Conservation (phyloP, 2,329 filamentous ascomycete genomes). For the Huntiella omanensis region DNA sequence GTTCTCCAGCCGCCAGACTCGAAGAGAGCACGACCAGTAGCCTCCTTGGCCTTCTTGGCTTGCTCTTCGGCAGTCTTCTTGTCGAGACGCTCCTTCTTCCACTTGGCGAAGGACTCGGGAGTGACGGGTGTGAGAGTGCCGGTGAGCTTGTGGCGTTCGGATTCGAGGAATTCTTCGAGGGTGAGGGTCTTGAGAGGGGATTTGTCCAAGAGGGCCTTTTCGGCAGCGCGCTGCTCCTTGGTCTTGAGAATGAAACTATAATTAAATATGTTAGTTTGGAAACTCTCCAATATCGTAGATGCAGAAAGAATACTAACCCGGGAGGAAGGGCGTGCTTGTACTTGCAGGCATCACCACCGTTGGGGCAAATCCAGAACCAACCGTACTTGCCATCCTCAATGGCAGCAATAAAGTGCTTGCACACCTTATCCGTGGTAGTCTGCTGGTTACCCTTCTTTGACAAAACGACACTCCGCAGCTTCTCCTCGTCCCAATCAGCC, state of each 20-base stretch:
- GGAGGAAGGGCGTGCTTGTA: constrained; percentile 91
- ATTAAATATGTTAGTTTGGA: neutral
- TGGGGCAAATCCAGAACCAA: constrained; percentile 98
- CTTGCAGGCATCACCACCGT: constrained; percentile 94
- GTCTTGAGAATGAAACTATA: constrained; percentile 86
- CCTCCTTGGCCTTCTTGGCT: constrained; percentile 79
- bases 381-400: constrained; percentile 98
- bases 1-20: constrained; percentile 87
- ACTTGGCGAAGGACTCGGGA: constrained; percentile 79
- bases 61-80: constrained; percentile 95
- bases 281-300: neutral
- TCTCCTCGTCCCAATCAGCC: constrained; percentile 95
- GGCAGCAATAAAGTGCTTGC: constrained; percentile 94
- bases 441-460: constrained; percentile 96
- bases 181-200: constrained; percentile 86
- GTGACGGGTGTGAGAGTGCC: constrained; percentile 87
- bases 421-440: constrained; percentile 93
- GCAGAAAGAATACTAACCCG: constrained; percentile 43
- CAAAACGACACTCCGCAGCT: constrained; percentile 72
- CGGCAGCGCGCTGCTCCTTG: constrained; percentile 84
- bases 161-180: constrained; percentile 92
- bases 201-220: constrained; percentile 93
- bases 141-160: constrained; percentile 84
- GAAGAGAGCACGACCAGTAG: constrained; percentile 84
- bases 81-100: constrained; percentile 85